phyloP scores from a whole-genome alignment of 2,329 filamentous ascomycete species.

The Colletotrichum orbiculare region DNA sequence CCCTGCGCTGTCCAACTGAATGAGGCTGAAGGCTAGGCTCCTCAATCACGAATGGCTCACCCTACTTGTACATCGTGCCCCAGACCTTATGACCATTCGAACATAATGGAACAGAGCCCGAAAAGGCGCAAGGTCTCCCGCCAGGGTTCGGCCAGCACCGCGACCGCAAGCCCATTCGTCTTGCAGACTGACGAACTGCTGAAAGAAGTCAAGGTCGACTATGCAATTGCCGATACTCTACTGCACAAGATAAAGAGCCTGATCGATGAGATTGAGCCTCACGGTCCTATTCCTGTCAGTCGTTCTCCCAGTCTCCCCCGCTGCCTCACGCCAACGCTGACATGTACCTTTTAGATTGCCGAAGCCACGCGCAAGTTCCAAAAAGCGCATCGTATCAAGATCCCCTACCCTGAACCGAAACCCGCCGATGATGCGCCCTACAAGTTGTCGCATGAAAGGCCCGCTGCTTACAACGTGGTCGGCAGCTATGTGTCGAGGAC shows the following conservation, averaged over 20 bases:
- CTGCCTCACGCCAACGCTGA: constrained; percentile 22
- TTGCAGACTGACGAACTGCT: constrained; percentile 70
- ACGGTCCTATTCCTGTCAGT: constrained; percentile 63
- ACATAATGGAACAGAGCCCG: constrained; percentile 57
- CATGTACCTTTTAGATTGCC: constrained; percentile 61
- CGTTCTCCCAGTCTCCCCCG: background rate
- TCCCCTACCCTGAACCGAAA: constrained; percentile 87
- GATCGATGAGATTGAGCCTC: constrained; percentile 62
- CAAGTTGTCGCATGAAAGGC: constrained; percentile 81
- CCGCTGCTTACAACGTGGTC: constrained; percentile 84
- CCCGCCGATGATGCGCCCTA: constrained; percentile 83
- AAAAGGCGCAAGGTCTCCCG: constrained; percentile 63
- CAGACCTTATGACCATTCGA: background rate
- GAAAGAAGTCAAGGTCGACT: constrained; percentile 64
- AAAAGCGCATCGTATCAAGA: constrained; percentile 73
- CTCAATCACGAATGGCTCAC: constrained; percentile 11
- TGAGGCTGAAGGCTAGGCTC: background rate
- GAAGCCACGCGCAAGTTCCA: constrained; percentile 77
- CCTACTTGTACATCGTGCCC: constrained; percentile 2
- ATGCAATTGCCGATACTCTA: constrained; percentile 59
- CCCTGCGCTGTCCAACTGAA: no score
- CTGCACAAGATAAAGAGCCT: constrained; percentile 63
- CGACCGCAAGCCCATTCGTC: constrained; percentile 65
- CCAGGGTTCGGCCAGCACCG: constrained; percentile 51
- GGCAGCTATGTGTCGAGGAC: constrained; percentile 87